A percentile compares a stretch with the other conserved stretches of the same genome.
These are phyloP conservation scores for Citrus hindsii DNA, from an alignment of 345 rosid species.

Conservation along the genomic window DNA sequence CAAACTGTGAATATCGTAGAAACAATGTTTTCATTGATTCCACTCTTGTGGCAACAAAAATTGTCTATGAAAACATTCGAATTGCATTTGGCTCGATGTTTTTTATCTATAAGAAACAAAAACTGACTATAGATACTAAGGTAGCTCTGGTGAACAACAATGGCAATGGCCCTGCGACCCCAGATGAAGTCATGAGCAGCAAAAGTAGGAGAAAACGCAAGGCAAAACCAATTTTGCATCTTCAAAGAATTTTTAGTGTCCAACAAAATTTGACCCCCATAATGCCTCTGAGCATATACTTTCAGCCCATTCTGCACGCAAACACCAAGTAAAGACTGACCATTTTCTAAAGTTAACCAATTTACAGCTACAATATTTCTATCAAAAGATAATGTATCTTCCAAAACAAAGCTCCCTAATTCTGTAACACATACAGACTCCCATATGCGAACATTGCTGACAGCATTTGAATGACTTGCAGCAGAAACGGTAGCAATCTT, in stretches of 20 bases:
- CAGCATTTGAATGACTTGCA: constrained; percentile 29
- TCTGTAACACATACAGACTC: constrained; percentile 48
- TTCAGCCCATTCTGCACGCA: constrained; percentile 65
- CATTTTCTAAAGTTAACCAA: constrained; percentile 68
- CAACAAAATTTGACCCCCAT: constrained; percentile 34
- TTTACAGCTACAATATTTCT: constrained; percentile 49
- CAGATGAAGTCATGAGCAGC: constrained; percentile 54
- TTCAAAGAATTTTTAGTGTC: constrained; percentile 34
- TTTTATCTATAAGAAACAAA: constrained; percentile 43
- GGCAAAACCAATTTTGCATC: constrained; percentile 63
- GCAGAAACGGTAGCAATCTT: constrained; percentile 62
- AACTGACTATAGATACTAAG: constrained; percentile 55
- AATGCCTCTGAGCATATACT: constrained; percentile 59
- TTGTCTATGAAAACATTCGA: constrained; percentile 18
- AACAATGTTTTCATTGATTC: constrained; percentile 17
- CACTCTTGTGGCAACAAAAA: constrained; percentile 23
- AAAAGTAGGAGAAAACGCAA: constrained; percentile 52
- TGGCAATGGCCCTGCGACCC: constrained; percentile 56
- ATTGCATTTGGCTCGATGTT: constrained; percentile 20
- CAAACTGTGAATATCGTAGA: constrained; percentile 35
- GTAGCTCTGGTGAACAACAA: constrained; percentile 58
- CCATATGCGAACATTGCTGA: constrained; percentile 54
- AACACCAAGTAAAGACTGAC: constrained; percentile 67
- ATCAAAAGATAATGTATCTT: constrained; percentile 51
- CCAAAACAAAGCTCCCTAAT: constrained; percentile 62